Evolutionary conservation across 495 filamentous ascomycete species (phyloP).

Genomic region (Aspergillus diversus): DNA sequence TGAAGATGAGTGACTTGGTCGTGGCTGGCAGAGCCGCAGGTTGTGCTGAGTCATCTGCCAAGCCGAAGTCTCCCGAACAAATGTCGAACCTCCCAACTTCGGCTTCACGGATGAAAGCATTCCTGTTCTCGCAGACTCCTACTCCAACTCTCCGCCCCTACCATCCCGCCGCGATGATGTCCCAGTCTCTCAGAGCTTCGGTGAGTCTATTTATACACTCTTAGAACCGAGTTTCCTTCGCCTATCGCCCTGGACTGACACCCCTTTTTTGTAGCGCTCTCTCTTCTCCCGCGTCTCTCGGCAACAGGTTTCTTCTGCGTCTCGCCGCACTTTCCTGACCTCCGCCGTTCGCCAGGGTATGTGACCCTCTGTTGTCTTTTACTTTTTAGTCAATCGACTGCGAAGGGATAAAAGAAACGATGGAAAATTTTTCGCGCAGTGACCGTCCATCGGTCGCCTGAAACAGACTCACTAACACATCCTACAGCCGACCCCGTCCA

Average conservation of each 20-base stretch:
- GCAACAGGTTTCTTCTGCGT: slow-evolving; percentile 62
- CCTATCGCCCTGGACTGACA: slow-evolving; percentile 19
- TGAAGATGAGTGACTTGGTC: slow-evolving; percentile 14
- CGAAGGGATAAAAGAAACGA: neutral
- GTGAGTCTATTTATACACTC: slow-evolving; percentile 46
- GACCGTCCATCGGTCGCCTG: neutral
- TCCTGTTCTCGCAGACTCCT: slow-evolving; percentile 34
- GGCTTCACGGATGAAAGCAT: slow-evolving; percentile 44
- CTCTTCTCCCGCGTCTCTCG: slow-evolving; percentile 76
- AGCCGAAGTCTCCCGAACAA: slow-evolving; percentile 34
- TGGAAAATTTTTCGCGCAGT: slow-evolving; percentile 9
- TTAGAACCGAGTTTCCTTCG: slow-evolving; percentile 2
- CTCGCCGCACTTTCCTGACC: slow-evolving; percentile 80
- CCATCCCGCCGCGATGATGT: slow-evolving; percentile 62
- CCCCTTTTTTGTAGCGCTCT: slow-evolving; percentile 67
- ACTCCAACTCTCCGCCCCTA: slow-evolving; percentile 35
- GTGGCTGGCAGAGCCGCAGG: slow-evolving; percentile 24
- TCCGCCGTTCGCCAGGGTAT: slow-evolving; percentile 47
- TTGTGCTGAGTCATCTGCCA: slow-evolving; percentile 33
- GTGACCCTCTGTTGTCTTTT: slow-evolving; percentile 21
- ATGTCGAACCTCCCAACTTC: slow-evolving; percentile 35
- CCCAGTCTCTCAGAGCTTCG: slow-evolving; percentile 67
- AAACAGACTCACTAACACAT: slow-evolving; percentile 20
- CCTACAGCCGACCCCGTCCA: slow-evolving; percentile 87
- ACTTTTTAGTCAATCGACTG: neutral